Evolutionary conservation across 2,329 filamentous ascomycete species (phyloP), one percentile per base, ranked within the genome.

Genomic region (Stachybotrys echinatus): DNA sequence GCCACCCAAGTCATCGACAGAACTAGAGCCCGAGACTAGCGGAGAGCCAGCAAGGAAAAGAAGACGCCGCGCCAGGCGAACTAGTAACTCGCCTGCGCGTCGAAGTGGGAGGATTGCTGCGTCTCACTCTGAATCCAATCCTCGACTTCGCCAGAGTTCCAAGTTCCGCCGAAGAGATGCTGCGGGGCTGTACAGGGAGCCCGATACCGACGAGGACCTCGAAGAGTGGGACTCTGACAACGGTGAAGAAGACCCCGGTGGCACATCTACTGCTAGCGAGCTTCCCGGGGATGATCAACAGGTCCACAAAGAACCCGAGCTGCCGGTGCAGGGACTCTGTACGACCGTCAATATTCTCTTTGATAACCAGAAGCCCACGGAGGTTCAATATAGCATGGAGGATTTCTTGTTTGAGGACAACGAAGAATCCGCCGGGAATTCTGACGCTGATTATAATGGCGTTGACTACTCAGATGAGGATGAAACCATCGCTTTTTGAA

Each of bases 311-410:
- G 38, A 49, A 17, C 10, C 18, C 1, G 50, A 54, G 22, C 48
- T 58, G 1, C 75, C 75, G 50, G 68, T 85, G 22, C 88, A 92
- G 53, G 87, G 87, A 1, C 74, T 85, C 55, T 92, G 88, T 60
- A 76, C 84, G 39, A 74, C 83, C 6, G 87, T 92, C 18, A 80
- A 87, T 52, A 77, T 92, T 42, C 73, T 81, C 42, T 84, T 92
- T 56, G 88, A 92, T 65, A 92, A 92, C 62, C 80, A 88, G 61
- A 84, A 89, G 52, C 83, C 84, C 5, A 76, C 76, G 3, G 88
- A 90, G 67, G 70, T 78, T 21, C 83, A 86, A 53, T 88, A 78
- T 55, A 77, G 77, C 20, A 88, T 90, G 73, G 81, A 78, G 2
- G 87, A 92, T 62, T 92, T 92, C 58, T 65, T 88, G 14, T 67